These are phyloP conservation scores for Zygnema cylindricum DNA, from an alignment of 139 green algal species.

Conservation along the genomic window DNA sequence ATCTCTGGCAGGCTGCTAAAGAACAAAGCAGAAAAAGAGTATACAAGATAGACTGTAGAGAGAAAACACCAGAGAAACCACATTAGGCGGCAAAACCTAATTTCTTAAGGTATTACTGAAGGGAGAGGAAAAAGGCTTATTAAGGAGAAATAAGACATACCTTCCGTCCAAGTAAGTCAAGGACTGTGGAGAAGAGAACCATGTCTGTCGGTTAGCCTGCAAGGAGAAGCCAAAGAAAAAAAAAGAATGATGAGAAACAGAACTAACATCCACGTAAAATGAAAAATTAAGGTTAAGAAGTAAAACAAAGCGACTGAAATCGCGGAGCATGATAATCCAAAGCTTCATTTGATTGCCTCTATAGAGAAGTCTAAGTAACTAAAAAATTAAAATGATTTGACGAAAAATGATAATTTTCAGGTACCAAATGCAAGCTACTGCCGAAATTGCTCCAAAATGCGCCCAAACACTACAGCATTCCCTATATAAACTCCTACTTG, in stretches of 20 bases:
- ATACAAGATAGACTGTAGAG: not conserved
- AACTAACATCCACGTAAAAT: too few relatives aligned
- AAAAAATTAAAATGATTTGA: too few relatives aligned
- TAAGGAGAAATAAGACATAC: too few relatives aligned
- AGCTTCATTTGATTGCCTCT: too few relatives aligned
- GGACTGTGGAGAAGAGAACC: conserved; percentile 68
- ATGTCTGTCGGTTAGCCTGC: conserved; percentile 35
- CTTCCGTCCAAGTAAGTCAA: conserved; percentile 94
- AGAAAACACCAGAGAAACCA: not conserved
- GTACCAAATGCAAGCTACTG: too few relatives aligned
- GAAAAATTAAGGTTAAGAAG: too few relatives aligned
- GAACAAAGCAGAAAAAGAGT: not conserved
- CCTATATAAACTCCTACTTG: not conserved
- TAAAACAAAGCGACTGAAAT: too few relatives aligned
- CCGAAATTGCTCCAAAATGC: not conserved
- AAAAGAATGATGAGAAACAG: not conserved
- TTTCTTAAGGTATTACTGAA: not conserved
- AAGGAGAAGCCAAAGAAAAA: not conserved
- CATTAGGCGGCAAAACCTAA: not conserved
- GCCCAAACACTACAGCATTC: not conserved
- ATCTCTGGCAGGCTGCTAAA: not conserved
- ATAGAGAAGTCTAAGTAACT: too few relatives aligned
- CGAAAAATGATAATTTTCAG: too few relatives aligned
- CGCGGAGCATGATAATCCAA: too few relatives aligned
- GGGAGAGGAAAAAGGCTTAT: too few relatives aligned